Percentiles rank a stretch among this genome's conserved stretches.
phyloP scores from a whole-genome alignment of 192 early-diverging fungal species.

The Phlyctochytrium arcticum region DNA sequence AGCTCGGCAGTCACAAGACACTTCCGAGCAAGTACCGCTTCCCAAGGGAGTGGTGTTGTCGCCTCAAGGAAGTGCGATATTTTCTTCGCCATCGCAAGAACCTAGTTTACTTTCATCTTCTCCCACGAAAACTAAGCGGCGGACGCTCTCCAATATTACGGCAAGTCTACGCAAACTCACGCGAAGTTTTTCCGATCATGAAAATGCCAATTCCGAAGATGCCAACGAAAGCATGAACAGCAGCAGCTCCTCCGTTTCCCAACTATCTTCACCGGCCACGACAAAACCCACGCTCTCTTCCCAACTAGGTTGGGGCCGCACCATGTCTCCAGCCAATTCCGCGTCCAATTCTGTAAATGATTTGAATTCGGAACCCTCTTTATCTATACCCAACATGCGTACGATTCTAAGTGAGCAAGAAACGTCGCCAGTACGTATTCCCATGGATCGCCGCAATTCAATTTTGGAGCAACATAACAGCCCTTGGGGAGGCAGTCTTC shows the following conservation, averaged over 20 bases:
- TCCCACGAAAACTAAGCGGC: slow-evolving; percentile 14
- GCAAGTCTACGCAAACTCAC: slow-evolving; percentile 26
- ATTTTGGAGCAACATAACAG: not conserved
- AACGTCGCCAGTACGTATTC: slow-evolving; percentile 9
- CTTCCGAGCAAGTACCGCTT: not conserved
- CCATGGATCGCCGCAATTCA: not conserved
- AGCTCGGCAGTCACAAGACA: not conserved
- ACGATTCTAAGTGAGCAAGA: no score
- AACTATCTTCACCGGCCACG: not conserved
- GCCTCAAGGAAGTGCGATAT: not conserved
- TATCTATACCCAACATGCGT: not conserved
- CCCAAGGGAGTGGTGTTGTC: not conserved
- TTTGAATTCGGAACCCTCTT: not conserved
- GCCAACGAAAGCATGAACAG: not conserved
- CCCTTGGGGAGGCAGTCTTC: slow-evolving; percentile 11
- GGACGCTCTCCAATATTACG: slow-evolving; percentile 23
- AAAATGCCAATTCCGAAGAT: no score
- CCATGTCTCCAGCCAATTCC: slow-evolving; percentile 4
- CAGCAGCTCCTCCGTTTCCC: not conserved
- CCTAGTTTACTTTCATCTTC: not conserved
- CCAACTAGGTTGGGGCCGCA: slow-evolving; percentile 11
- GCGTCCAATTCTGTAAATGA: slow-evolving; percentile 1
- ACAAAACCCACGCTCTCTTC: slow-evolving; percentile 1
- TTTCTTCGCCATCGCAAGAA: not conserved
- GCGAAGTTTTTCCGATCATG: slow-evolving; percentile 23